Conservation (phyloP, 1,284 basidiomycete genomes). For the Cryptococcus sp. region DNA sequence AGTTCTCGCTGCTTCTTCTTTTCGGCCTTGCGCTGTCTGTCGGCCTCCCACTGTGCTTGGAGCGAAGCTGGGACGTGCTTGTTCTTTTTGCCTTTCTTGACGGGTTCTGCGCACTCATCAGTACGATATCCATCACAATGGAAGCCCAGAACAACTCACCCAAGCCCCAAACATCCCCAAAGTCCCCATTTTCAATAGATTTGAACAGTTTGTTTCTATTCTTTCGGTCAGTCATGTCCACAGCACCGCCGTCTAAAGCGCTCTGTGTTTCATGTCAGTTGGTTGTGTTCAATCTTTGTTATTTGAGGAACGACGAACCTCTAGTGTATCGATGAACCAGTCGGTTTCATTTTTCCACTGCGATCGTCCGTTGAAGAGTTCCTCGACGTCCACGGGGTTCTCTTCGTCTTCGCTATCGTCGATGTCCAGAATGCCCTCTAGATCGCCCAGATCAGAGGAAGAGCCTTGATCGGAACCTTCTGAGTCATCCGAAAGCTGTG, state of each 20-base stretch:
- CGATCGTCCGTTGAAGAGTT: slow-evolving; percentile 14
- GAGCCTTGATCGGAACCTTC: slow-evolving; percentile 13
- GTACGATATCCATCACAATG: slow-evolving; percentile 11
- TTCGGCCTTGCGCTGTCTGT: slow-evolving; percentile 78
- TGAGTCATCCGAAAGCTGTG: neutral
- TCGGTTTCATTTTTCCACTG: slow-evolving; percentile 67
- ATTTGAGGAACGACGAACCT: slow-evolving; percentile 57
- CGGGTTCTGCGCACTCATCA: slow-evolving; percentile 30
- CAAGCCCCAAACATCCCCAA: slow-evolving; percentile 55
- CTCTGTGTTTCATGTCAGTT: slow-evolving; percentile 46
- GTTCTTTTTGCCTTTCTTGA: slow-evolving; percentile 46
- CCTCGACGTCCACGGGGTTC: slow-evolving; percentile 28
- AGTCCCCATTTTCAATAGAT: slow-evolving; percentile 64
- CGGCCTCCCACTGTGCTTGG: slow-evolving; percentile 72
- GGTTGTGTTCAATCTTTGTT: neutral
- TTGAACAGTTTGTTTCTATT: slow-evolving; percentile 64
- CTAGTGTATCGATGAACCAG: slow-evolving; percentile 62
- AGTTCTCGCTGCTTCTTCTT: slow-evolving; percentile 65
- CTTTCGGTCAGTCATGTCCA: slow-evolving; percentile 58
- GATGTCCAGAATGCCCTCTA: slow-evolving; percentile 20
- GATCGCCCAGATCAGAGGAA: slow-evolving; percentile 16
- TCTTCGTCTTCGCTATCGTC: slow-evolving; percentile 27
- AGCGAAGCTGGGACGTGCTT: slow-evolving; percentile 65
- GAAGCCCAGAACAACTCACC: slow-evolving; percentile 26
- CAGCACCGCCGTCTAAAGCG: slow-evolving; percentile 58